These are phyloP conservation scores for Omphalotus olearius DNA, from an alignment of 1,284 basidiomycete genomes.

Conservation along the genomic window DNA sequence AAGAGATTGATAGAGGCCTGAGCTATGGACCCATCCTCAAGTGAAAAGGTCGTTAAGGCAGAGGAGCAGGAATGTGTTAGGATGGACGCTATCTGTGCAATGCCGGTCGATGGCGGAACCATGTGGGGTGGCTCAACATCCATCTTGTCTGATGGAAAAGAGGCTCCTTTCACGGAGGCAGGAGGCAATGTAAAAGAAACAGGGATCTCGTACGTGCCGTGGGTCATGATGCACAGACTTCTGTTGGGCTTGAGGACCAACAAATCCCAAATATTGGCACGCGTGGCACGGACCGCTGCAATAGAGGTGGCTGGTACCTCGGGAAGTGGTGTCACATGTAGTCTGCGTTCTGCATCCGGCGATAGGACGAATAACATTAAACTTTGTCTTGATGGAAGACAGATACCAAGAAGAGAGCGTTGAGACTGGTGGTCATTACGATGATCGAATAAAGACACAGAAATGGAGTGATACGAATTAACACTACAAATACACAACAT, in stretches of 20 bases:
- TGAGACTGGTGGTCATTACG: slow-evolving; percentile 54
- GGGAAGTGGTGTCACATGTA: slow-evolving; percentile 36
- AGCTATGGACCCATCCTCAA: slow-evolving; percentile 43
- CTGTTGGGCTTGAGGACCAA: slow-evolving; percentile 56
- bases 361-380: slow-evolving; percentile 48
- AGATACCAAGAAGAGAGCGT: slow-evolving; percentile 54
- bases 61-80: slow-evolving; percentile 32
- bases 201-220: slow-evolving; percentile 49
- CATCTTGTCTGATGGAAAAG: slow-evolving; percentile 10
- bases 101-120: slow-evolving; percentile 16
- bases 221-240: slow-evolving; percentile 51
- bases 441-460: slow-evolving; percentile 58
- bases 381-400: slow-evolving; percentile 42
- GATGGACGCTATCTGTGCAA: slow-evolving; percentile 32
- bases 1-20: slow-evolving; percentile 46
- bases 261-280: slow-evolving; percentile 62
- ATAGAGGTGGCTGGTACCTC: slow-evolving; percentile 48
- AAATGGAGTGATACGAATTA: slow-evolving; percentile 41
- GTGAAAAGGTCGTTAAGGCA: slow-evolving; percentile 42
- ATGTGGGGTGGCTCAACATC: slow-evolving; percentile 20
- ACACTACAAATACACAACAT: slow-evolving; percentile 26
- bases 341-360: slow-evolving; percentile 33
- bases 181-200: slow-evolving; percentile 23
- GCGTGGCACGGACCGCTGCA: slow-evolving; percentile 57
- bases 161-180: slow-evolving; percentile 15